These are phyloP conservation scores for Plasmodium reichenowi DNA, from an alignment of 169 alveolate genomes.

Conservation along the genomic window DNA sequence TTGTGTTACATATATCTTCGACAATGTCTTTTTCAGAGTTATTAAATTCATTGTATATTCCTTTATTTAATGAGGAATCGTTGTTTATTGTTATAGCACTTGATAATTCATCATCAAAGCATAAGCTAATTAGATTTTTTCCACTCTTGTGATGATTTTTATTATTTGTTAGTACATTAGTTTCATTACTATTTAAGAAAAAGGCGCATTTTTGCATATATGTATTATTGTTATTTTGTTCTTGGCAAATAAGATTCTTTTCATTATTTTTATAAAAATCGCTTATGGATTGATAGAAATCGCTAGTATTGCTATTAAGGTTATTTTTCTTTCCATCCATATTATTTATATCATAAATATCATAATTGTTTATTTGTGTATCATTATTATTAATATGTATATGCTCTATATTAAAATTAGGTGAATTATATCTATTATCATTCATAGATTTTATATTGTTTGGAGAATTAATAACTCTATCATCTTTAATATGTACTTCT, in stretches of 20 bases:
- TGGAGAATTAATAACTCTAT: constrained; percentile 7
- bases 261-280: constrained; percentile 65
- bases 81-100: constrained; percentile 58
- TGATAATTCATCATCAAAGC: constrained; percentile 69
- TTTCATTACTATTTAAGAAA: constrained; percentile 56
- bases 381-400: constrained; percentile 2
- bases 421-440: background rate
- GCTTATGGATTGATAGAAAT: constrained; percentile 69
- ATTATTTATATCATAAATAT: constrained; percentile 40
- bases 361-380: constrained; percentile 1
- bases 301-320: constrained; percentile 51
- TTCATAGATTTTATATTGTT: background rate
- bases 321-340: constrained; percentile 26
- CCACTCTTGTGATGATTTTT: constrained; percentile 14
- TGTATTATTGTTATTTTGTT: constrained; percentile 1
- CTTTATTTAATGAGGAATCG: constrained; percentile 30
- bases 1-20: background rate
- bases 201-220: constrained; percentile 2
- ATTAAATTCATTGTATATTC: background rate
- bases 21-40: background rate
- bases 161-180: constrained; percentile 22
- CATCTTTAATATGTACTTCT: background rate
- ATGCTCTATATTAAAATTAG: constrained; percentile 21
- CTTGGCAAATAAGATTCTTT: constrained; percentile 9
- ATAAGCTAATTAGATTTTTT: constrained; percentile 47